phyloP scores from a whole-genome alignment of 371 early-diverging fungal genomes.

The Fennellomyces sp. region DNA sequence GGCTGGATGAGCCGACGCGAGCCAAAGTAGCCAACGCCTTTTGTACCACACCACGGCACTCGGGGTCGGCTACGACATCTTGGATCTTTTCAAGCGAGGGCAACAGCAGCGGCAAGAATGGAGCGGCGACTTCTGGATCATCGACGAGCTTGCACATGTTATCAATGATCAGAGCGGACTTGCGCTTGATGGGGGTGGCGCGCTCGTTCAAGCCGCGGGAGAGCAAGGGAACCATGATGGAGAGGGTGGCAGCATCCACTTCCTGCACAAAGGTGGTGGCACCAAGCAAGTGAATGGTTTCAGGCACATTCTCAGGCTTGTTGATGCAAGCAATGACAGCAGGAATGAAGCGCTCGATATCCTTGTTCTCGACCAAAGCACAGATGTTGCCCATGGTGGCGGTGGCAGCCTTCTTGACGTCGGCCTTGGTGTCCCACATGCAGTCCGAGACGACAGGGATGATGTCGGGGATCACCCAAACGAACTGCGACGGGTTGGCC shows the following conservation, averaged over 20 bases:
- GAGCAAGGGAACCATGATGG: slow-evolving; percentile 81
- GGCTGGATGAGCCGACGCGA: slow-evolving; percentile 36
- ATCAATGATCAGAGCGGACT: slow-evolving; percentile 81
- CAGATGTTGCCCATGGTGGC: slow-evolving; percentile 57
- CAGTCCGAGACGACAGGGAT: slow-evolving; percentile 73
- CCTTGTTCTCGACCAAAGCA: slow-evolving; percentile 61
- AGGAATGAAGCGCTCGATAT: slow-evolving; percentile 67
- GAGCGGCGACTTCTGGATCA: slow-evolving; percentile 78
- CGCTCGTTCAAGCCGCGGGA: slow-evolving; percentile 75
- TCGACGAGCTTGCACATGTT: slow-evolving; percentile 87
- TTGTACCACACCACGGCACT: slow-evolving; percentile 69
- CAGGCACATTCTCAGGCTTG: slow-evolving; percentile 66
- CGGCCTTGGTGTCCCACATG: slow-evolving; percentile 76
- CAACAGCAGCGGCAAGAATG: slow-evolving; percentile 79
- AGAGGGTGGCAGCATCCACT: slow-evolving; percentile 80
- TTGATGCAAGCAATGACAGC: slow-evolving; percentile 65
- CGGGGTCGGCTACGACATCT: slow-evolving; percentile 80
- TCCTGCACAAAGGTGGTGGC: slow-evolving; percentile 79
- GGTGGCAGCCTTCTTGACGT: slow-evolving; percentile 59
- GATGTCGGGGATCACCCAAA: slow-evolving; percentile 65
- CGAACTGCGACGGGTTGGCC: slow-evolving; percentile 60
- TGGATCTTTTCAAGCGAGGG: slow-evolving; percentile 78
- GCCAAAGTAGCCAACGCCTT: slow-evolving; percentile 48
- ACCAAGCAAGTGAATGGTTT: slow-evolving; percentile 67
- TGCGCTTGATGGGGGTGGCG: slow-evolving; percentile 70